A percentile compares a stretch with the other conserved stretches of the same genome.
Conservation (phyloP, 345 rosid species). For the Salix dunnii region DNA sequence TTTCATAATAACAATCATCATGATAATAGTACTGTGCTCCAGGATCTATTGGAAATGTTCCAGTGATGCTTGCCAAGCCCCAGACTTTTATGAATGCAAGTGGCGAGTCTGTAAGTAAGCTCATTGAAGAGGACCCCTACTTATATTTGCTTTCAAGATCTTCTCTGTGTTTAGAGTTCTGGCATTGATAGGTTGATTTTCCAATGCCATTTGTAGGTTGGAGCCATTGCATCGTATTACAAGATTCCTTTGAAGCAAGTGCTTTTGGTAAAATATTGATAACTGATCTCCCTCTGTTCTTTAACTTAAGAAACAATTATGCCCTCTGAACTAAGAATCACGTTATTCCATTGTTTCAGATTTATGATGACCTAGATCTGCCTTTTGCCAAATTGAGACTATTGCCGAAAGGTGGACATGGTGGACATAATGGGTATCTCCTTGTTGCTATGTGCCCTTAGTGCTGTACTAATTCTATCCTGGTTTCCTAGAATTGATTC, state of each 20-base stretch:
- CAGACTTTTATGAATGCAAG: slow-evolving; percentile 93
- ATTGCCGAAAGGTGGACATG: slow-evolving; percentile 98
- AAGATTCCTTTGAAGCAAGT: slow-evolving; percentile 94
- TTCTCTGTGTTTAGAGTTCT: slow-evolving; percentile 7
- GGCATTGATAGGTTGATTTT: slow-evolving; percentile 14
- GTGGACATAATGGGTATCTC: slow-evolving; percentile 91
- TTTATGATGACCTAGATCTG: slow-evolving; percentile 91
- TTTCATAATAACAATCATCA: background rate
- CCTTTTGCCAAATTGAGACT: slow-evolving; percentile 85
- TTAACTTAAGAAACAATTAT: background rate
- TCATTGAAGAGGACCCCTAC: slow-evolving; percentile 20
- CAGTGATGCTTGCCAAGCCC: slow-evolving; percentile 90
- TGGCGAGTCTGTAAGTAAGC: slow-evolving; percentile 95
- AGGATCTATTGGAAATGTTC: slow-evolving; percentile 77
- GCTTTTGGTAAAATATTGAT: slow-evolving; percentile 52
- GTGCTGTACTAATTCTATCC: background rate
- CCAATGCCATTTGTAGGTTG: slow-evolving; percentile 57
- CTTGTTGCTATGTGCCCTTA: background rate
- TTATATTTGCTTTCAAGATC: slow-evolving; percentile 7
- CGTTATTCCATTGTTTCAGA: slow-evolving; percentile 33
- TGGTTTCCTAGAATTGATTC: background rate
- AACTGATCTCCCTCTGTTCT: background rate
- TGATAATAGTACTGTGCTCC: slow-evolving; percentile 10
- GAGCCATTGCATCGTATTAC: slow-evolving; percentile 74
- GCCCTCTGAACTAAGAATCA: slow-evolving; percentile 2